Percentiles rank a stretch among this genome's conserved stretches.
Evolutionary conservation across 2,329 filamentous ascomycete genomes (phyloP).

Genomic region (Cladophialophora psammophila): DNA sequence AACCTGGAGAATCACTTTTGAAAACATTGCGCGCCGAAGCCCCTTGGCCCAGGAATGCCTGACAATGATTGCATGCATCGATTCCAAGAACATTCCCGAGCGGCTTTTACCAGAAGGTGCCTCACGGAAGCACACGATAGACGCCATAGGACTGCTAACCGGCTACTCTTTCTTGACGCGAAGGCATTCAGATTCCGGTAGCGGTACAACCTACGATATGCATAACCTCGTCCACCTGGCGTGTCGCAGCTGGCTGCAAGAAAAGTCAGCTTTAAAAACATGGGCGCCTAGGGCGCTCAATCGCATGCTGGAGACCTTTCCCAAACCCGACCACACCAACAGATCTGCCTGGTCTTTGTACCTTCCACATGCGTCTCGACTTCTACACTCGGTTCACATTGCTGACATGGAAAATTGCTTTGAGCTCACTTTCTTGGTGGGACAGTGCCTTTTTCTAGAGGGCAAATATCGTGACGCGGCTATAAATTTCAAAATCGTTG

Average conservation of each 20-base stretch:
- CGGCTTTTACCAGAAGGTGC: constrained; percentile 41
- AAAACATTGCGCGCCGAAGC: constrained; percentile 43
- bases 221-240: constrained; percentile 48
- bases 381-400: constrained; percentile 2
- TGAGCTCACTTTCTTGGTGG: not conserved
- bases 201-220: constrained; percentile 37
- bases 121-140: constrained; percentile 36
- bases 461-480: constrained; percentile 2
- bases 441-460: not conserved
- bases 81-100: constrained; percentile 27
- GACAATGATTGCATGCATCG: not conserved
- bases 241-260: constrained; percentile 45
- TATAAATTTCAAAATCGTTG: not conserved
- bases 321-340: constrained; percentile 1
- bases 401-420: constrained; percentile 2
- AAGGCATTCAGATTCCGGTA: constrained; percentile 21
- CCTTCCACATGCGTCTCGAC: not conserved
- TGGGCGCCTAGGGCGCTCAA: constrained; percentile 26
- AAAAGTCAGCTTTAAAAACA: constrained; percentile 30
- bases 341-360: not conserved
- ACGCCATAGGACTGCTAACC: not conserved
- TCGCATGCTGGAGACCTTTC: constrained; percentile 40
- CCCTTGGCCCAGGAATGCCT: constrained; percentile 24
- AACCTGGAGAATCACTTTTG: constrained; percentile 50
- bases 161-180: constrained; percentile 44